Conservation (phyloP, 306 rosid genomes). For the Vicia sativa region DNA sequence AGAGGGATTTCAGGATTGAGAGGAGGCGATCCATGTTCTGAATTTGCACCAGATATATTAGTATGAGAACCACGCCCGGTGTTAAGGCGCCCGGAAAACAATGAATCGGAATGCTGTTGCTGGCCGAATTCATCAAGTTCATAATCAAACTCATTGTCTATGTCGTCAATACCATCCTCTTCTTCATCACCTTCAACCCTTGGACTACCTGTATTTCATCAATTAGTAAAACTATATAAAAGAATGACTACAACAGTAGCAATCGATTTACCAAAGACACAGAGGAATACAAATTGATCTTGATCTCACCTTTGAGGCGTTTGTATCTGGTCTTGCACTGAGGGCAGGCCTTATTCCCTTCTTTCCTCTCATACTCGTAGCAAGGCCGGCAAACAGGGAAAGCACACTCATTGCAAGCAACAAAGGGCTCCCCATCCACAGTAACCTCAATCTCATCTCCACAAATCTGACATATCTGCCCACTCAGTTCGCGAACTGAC, state of each 20-base stretch:
- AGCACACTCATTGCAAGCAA: constrained; percentile 96
- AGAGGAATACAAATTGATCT: constrained; percentile 20
- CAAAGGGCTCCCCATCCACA: constrained; percentile 83
- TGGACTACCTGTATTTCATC: constrained; percentile 70
- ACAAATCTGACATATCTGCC: constrained; percentile 85
- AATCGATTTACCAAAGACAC: constrained; percentile 22
- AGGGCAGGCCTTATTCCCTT: constrained; percentile 91
- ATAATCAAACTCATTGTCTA: constrained; percentile 87
- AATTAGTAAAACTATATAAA: constrained; percentile 4
- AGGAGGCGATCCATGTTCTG: constrained; percentile 64
- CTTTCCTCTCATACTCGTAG: constrained; percentile 82
- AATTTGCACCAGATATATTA: constrained; percentile 50
- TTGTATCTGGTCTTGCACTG: constrained; percentile 93
- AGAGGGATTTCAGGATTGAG: constrained; percentile 81
- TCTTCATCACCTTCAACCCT: constrained; percentile 97
- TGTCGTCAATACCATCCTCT: constrained; percentile 89
- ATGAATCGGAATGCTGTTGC: constrained; percentile 49
- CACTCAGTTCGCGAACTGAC: constrained; percentile 80
- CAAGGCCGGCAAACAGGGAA: constrained; percentile 91
- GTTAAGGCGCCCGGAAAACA: constrained; percentile 50
- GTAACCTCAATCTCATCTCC: constrained; percentile 81
- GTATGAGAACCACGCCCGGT: constrained; percentile 56
- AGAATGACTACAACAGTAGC: background rate
- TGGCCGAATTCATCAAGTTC: constrained; percentile 55
- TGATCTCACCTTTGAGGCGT: constrained; percentile 76